phyloP scores from a whole-genome alignment of 164 flowering plant genomes.

The Annona squamosa region DNA sequence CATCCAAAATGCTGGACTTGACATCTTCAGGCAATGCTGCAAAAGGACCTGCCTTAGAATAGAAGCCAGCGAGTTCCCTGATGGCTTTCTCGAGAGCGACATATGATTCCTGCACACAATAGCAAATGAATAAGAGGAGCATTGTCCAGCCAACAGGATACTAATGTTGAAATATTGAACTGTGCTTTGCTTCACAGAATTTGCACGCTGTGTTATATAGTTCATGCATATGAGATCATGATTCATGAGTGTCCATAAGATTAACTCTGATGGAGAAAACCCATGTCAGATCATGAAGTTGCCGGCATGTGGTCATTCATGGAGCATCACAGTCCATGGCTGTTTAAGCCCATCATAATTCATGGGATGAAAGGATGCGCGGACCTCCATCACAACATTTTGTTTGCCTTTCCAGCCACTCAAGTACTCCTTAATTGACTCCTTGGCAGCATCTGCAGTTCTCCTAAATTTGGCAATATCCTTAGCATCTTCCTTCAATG shows the following conservation, averaged over 20 bases:
- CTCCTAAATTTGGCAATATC: slow-evolving; percentile 76
- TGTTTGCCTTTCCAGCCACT: slow-evolving; percentile 68
- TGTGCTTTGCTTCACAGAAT: too few relatives aligned
- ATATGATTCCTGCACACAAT: slow-evolving; percentile 66
- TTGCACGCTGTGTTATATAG: too few relatives aligned
- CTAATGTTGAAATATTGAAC: too few relatives aligned
- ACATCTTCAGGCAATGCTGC: slow-evolving; percentile 74
- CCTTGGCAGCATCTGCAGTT: slow-evolving; percentile 93
- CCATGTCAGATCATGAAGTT: too few relatives aligned
- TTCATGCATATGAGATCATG: too few relatives aligned
- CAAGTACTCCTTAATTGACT: slow-evolving; percentile 76
- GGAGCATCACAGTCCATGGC: too few relatives aligned
- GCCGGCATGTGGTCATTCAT: too few relatives aligned
- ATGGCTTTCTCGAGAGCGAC: slow-evolving; percentile 68
- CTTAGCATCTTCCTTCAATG: slow-evolving; percentile 68
- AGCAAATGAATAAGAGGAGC: too few relatives aligned
- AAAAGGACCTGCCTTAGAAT: slow-evolving; percentile 93
- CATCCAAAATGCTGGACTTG: slow-evolving; percentile 53
- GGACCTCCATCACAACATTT: slow-evolving; percentile 53
- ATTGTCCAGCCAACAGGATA: too few relatives aligned
- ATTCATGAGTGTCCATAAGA: too few relatives aligned
- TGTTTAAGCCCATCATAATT: background rate
- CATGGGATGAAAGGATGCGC: background rate
- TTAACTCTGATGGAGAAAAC: too few relatives aligned
- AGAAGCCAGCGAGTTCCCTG: slow-evolving; percentile 75